Evolutionary conservation across 2,329 filamentous ascomycete genomes (phyloP), one percentile per base, ranked within the genome.

Genomic region (Microsporum audouinii): DNA sequence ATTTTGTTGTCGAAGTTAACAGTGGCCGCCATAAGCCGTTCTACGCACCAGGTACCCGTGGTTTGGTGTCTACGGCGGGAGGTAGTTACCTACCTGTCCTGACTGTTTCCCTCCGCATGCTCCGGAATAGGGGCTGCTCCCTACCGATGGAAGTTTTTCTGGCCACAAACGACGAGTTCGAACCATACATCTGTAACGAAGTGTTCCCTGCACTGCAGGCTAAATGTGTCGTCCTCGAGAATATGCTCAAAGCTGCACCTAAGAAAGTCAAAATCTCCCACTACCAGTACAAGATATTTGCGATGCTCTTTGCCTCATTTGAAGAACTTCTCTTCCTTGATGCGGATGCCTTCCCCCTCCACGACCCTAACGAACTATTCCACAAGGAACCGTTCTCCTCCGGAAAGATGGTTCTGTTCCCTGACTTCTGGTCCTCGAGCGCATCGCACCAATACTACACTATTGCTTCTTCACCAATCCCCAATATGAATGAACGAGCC

Each of bases 301-400:
- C 78, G 0, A 75, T 80, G 66, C 69, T 80, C 4, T 78, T 80
- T 65, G 79, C 77, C 5, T 77, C 76, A 0, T 81, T 80, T 60
- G 74, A 78, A 62, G 71, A 78, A 31, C 71, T 80, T 7, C 70
- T 81, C 3, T 80, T 79, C 65, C 68, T 80, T 14, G 79, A 80
- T 60, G 77, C 76, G 1, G 78, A 80, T 57, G 72, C 73, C 45
- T 77, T 80, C 41, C 75, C 78, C 0, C 61, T 80, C 2, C 66
- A 71, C 4, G 69, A 74, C 27, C 78, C 78, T 0, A 73, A 76
- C 10, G 51, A 65, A 2, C 66, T 80, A 0, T 79, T 81, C 65
- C 64, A 63, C 0, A 66, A 67, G 2, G 71, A 76, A 17, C 75
- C 76, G 0, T 81, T 79, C 67, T 67, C 64, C 4, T 68, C 71